Percentiles rank a stretch among this genome's conserved stretches.
These are phyloP conservation scores for Prunus mira DNA, from an alignment of 306 rosid species.

Conservation along the genomic window DNA sequence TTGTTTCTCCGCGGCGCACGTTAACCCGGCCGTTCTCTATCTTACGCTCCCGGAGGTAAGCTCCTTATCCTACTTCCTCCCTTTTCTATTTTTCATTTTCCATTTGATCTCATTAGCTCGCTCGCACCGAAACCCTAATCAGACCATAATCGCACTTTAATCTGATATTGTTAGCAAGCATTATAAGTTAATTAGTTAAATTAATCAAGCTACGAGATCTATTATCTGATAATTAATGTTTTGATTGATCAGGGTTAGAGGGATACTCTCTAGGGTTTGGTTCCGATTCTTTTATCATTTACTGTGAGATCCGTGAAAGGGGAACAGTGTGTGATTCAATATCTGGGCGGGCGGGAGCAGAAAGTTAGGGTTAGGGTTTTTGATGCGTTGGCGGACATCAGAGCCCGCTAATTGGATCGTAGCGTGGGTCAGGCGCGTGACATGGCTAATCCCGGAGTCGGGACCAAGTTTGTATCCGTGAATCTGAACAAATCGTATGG, in stretches of 20 bases:
- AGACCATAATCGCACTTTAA: not conserved
- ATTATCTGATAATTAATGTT: conserved; percentile 1
- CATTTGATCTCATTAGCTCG: not conserved
- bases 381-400: conserved; percentile 62
- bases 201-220: conserved; percentile 11
- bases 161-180: not conserved
- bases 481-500: conserved; percentile 98
- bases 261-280: conserved; percentile 23
- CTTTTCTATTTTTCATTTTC: not conserved
- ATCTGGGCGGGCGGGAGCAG: conserved; percentile 19
- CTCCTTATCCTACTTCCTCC: conserved; percentile 15
- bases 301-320: conserved; percentile 28
- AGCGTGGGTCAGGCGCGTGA: conserved; percentile 34
- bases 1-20: conserved; percentile 29
- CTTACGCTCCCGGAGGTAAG: conserved; percentile 31
- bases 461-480: conserved; percentile 77
- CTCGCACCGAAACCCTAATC: conserved; percentile 39
- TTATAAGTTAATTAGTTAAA: not conserved
- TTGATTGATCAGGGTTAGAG: conserved; percentile 36
- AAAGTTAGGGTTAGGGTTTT: conserved; percentile 47
- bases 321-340: conserved; percentile 11
- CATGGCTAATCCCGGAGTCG: conserved; percentile 92
- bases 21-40: conserved; percentile 35
- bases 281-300: not conserved
- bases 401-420: conserved; percentile 42